Base-by-base conservation (phyloP, 2,329 filamentous ascomycete species). In the Stagonosporopsis tanaceti region DNA sequence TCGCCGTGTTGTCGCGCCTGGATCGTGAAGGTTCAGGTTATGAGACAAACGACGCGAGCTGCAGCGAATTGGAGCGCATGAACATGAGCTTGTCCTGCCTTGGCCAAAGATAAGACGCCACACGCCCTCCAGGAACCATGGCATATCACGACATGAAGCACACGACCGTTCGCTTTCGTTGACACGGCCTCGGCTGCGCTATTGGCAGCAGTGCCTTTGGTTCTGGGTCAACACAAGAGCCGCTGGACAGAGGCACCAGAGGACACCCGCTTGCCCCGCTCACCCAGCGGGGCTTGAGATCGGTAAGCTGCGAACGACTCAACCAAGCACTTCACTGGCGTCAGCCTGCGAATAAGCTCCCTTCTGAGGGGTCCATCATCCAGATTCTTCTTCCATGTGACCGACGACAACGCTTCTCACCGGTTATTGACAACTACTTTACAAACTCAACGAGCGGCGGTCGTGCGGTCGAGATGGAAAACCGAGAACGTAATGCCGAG, bases 21-120 rank as follows among this genome's bases (percentile, higher is more conserved):
- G 45, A 41, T 50, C 44, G 54, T 57, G 50, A 45, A 53, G 54
- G 48, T 57, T 38, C 48, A 46, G 32, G 54, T 40, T 47, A 35
- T 53, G 48, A 57, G 54, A 57, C 54, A 53, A 53, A 48, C 48
- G 45, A 57, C 54, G 48, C 48, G 54, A 38, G 45, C 37, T 52
- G 54, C 47, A 52, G 54, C 42, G n/a, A 53, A 39, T 50, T 47
- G 51, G 45, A 44, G 37, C 47, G 25, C 44, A n/a, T 48, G 38
- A 48, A 22, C 44, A n/a, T 48, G 38, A 48, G 48, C 54, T 57
- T 53, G 54, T 53, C 27, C 32, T 57, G 54, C 44, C 54, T 57
- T 57, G 50, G 54, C 54, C 54, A 37, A 14, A 57, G 47, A 52
- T 53, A 57, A 53, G 44, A 38, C 54, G 48, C 54, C 54, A 57